phyloP scores from a whole-genome alignment of 208 protist species.

The Herpetomonas tarakana region DNA sequence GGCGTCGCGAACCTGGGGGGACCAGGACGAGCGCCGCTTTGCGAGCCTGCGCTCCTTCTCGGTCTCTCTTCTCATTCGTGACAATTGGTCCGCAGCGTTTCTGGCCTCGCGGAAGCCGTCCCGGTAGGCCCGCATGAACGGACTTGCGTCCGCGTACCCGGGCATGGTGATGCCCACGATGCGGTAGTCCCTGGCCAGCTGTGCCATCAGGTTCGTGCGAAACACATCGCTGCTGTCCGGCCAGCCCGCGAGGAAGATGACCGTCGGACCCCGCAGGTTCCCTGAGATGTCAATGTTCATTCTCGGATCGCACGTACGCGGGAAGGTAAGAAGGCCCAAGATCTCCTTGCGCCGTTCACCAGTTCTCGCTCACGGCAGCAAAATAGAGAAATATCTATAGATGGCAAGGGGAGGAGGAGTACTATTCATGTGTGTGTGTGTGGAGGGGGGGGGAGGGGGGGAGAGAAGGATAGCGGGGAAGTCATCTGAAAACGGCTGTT shows the following conservation, averaged over 20 bases:
- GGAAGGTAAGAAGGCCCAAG: too few species aligned
- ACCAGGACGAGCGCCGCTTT: background rate
- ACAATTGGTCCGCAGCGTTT: background rate
- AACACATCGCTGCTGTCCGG: constrained; percentile 79
- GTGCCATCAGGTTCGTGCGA: constrained; percentile 58
- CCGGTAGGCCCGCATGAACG: constrained; percentile 30
- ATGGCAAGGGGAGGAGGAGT: too few species aligned
- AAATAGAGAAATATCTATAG: too few species aligned
- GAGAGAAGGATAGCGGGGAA: too few species aligned
- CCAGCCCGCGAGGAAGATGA: constrained; percentile 73
- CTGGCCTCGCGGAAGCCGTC: constrained; percentile 1
- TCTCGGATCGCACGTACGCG: too few species aligned
- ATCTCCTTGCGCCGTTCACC: too few species aligned
- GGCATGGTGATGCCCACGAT: constrained; percentile 71
- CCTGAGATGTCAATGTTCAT: constrained; percentile 84
- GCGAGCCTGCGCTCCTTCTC: background rate
- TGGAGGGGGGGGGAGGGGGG: too few species aligned
- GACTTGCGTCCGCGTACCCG: constrained; percentile 43
- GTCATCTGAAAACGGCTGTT: too few species aligned
- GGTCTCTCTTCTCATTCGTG: too few species aligned
- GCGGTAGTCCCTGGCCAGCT: constrained; percentile 41
- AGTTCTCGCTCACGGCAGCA: too few species aligned
- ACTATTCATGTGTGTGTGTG: too few species aligned
- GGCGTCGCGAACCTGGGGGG: background rate
- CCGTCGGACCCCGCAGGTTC: constrained; percentile 55